Conservation (phyloP, 139 green algal genomes). For the Chlorella sp. region DNA sequence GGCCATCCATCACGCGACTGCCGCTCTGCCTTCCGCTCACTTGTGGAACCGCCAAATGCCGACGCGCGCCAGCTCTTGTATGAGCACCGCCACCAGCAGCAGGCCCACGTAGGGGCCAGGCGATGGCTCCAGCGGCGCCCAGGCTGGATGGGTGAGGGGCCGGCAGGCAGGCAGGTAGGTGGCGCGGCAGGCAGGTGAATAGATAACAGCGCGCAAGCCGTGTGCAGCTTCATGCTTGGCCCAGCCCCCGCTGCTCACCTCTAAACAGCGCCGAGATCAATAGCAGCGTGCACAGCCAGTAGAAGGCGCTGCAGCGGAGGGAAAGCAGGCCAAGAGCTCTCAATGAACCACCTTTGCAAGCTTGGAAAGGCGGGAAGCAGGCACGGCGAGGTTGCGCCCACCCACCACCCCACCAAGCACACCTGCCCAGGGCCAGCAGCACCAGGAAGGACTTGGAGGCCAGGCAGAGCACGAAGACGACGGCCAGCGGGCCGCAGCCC, state of each 20-base stretch:
- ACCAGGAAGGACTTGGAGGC: slow-evolving; percentile 49
- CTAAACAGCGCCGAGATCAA: slow-evolving; percentile 48
- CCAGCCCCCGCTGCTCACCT: slow-evolving; percentile 18
- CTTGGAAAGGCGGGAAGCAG: too few species aligned
- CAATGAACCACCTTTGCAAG: too few species aligned
- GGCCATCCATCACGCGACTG: not conserved
- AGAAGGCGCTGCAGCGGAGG: slow-evolving; percentile 46
- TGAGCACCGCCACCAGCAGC: slow-evolving; percentile 46
- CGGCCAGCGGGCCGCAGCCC: slow-evolving; percentile 29
- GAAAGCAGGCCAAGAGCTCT: too few species aligned
- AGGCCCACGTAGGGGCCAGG: slow-evolving; percentile 29
- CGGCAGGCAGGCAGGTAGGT: not conserved
- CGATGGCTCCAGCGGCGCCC: slow-evolving; percentile 42
- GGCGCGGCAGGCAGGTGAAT: not conserved
- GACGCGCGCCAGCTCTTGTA: slow-evolving; percentile 53
- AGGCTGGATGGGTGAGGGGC: slow-evolving; percentile 28
- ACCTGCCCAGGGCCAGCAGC: slow-evolving; percentile 43
- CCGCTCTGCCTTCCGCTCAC: not conserved
- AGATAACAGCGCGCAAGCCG: not conserved
- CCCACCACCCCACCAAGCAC: too few species aligned
- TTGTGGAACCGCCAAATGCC: slow-evolving; percentile 50
- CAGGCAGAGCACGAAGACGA: slow-evolving; percentile 39
- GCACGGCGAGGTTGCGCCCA: not conserved
- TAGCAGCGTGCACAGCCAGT: slow-evolving; percentile 56
- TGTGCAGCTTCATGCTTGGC: too few species aligned